Base-by-base conservation (phyloP, 1,139 yeast genomes). In the Yamadazyma sp. region DNA sequence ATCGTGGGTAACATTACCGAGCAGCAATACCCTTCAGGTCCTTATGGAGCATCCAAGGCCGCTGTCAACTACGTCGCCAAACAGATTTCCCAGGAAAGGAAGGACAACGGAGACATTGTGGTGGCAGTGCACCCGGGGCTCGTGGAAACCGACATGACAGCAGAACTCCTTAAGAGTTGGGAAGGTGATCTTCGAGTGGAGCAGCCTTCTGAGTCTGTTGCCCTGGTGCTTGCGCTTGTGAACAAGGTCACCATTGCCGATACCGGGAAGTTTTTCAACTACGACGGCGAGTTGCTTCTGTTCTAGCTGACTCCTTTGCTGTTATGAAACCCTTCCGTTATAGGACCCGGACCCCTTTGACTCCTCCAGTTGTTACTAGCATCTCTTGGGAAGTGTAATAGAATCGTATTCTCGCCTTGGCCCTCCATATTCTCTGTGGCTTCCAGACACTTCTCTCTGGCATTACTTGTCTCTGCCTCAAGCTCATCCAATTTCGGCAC, bases 401-500 rank as follows among this genome's bases (percentile, higher is more conserved):
- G n/a, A n/a, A n/a, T n/a, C n/a, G n/a, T n/a, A n/a, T n/a, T n/a
- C n/a, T n/a, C n/a, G n/a, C n/a, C n/a, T n/a, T n/a, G n/a, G n/a
- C n/a, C n/a, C n/a, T n/a, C n/a, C n/a, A n/a, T n/a, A n/a, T n/a
- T n/a, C n/a, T n/a, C n/a, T n/a, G n/a, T n/a, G n/a, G n/a, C n/a
- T n/a, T n/a, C n/a, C n/a, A n/a, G n/a, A n/a, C n/a, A n/a, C n/a
- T n/a, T n/a, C n/a, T n/a, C n/a, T n/a, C n/a, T n/a, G n/a, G n/a
- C n/a, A n/a, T n/a, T n/a, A n/a, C n/a, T n/a, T n/a, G n/a, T n/a
- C n/a, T n/a, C n/a, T n/a, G n/a, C n/a, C n/a, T n/a, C n/a, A n/a
- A n/a, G n/a, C n/a, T n/a, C n/a, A 18, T 83, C 85, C 6, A 69
- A 73, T 29, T 61, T 80, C 43, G 96, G 96, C 0, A 55, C 65